Conservation (phyloP, 176 grass and related monocot species). For the Triticum urartu region DNA sequence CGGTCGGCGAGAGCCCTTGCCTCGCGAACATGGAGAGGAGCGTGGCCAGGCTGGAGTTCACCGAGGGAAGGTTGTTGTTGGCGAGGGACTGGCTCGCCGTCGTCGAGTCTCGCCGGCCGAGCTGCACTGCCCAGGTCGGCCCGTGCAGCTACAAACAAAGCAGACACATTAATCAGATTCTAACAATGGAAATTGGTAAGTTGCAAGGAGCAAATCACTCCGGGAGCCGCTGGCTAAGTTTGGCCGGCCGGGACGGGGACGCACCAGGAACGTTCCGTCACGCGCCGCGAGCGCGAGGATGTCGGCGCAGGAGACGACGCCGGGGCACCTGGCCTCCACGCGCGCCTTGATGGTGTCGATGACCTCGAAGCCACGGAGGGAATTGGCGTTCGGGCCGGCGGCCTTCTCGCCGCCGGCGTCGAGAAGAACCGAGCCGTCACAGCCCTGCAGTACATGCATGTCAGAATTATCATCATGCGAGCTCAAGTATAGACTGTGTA, state of each 20-base stretch:
- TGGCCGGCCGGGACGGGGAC: not conserved
- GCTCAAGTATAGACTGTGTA: not conserved
- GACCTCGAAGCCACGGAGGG: conserved; percentile 52
- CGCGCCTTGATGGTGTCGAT: conserved; percentile 54
- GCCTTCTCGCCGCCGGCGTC: conserved; percentile 57
- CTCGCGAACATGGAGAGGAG: conserved; percentile 44
- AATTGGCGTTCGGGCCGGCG: conserved; percentile 59
- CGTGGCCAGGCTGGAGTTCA: conserved; percentile 39
- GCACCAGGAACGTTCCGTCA: conserved; percentile 38
- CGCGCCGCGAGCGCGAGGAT: conserved; percentile 65
- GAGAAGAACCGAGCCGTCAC: conserved; percentile 65
- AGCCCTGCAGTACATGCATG: conserved; percentile 32
- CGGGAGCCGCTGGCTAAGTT: not conserved
- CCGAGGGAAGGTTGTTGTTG: conserved; percentile 53
- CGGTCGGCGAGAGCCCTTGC: conserved; percentile 48
- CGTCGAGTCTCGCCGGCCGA: conserved; percentile 60
- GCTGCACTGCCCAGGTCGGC: conserved; percentile 52
- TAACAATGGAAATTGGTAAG: too few species aligned
- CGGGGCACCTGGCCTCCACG: conserved; percentile 58
- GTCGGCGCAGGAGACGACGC: conserved; percentile 87
- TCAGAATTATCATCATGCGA: not conserved
- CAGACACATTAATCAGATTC: too few species aligned
- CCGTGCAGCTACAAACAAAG: conserved; percentile 38
- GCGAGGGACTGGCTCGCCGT: conserved; percentile 44
- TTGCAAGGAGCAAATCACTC: too few species aligned